Conservation (phyloP, 306 rosid genomes). For the Aeschynomene evenia region DNA sequence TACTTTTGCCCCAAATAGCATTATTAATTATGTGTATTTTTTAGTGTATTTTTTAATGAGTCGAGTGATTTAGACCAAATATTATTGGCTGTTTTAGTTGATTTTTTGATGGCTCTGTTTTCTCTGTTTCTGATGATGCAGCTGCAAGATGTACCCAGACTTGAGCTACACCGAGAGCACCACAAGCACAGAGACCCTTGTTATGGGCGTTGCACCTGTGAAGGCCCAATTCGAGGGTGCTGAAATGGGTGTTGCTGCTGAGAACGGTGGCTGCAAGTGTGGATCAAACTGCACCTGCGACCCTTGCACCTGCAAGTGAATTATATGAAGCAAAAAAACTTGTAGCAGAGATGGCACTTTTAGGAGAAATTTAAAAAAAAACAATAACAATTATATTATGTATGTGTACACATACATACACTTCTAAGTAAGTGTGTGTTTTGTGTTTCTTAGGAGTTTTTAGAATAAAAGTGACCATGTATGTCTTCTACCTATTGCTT, state of each 20-base stretch:
- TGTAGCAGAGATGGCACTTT: conserved; percentile 35
- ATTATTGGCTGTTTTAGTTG: too few relatives aligned
- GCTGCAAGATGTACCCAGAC: conserved; percentile 53
- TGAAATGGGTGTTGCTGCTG: conserved; percentile 50
- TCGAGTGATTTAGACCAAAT: too few relatives aligned
- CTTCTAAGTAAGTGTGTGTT: neutral
- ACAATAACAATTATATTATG: neutral
- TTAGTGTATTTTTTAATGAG: neutral
- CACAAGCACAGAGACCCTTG: conserved; percentile 41
- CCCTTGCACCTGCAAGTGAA: conserved; percentile 75
- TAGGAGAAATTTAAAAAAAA: neutral
- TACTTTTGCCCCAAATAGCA: too few relatives aligned
- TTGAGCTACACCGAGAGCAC: conserved; percentile 36
- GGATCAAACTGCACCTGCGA: conserved; percentile 67
- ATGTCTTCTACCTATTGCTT: neutral
- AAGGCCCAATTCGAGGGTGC: conserved; percentile 41
- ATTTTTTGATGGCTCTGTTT: too few relatives aligned
- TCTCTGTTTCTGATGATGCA: neutral
- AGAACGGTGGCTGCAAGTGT: conserved; percentile 66
- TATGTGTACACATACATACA: neutral
- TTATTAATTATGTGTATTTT: too few relatives aligned
- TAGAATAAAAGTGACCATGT: neutral
- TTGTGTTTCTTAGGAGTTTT: neutral
- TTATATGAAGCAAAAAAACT: neutral
- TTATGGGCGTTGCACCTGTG: conserved; percentile 50